Evolutionary conservation across 768 basidiomycete species (phyloP).

Genomic region (Tephrocybe sp.): DNA sequence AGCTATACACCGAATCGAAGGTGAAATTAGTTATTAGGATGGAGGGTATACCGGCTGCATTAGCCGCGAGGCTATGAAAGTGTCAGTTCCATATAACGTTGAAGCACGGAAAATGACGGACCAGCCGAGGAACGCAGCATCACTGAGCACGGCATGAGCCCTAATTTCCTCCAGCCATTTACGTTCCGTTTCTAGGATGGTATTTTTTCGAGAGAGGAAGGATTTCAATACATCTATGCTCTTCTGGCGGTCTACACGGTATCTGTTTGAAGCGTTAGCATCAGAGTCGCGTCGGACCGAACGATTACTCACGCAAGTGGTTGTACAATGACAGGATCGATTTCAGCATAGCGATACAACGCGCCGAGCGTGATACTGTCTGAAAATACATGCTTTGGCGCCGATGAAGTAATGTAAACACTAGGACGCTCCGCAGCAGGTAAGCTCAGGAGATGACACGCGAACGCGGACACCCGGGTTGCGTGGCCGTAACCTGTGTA

Average conservation of each 20-base stretch:
- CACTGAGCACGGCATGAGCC: conserved; percentile 67
- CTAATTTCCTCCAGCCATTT: conserved; percentile 53
- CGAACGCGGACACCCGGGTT: conserved; percentile 77
- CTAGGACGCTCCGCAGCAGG: conserved; percentile 36
- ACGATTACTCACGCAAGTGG: conserved; percentile 67
- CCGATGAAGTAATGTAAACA: conserved; percentile 72
- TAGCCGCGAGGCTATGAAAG: conserved; percentile 60
- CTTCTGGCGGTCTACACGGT: conserved; percentile 70
- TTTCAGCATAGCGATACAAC: conserved; percentile 65
- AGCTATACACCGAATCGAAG: conserved; percentile 83
- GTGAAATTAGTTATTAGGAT: conserved; percentile 81
- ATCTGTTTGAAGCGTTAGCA: conserved; percentile 38
- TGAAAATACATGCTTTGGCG: conserved; percentile 69
- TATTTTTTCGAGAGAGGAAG: conserved; percentile 59
- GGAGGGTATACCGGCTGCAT: conserved; percentile 62
- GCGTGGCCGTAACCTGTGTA: conserved; percentile 79
- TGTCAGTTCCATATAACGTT: background rate
- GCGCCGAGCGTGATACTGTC: conserved; percentile 66
- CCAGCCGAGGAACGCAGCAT: conserved; percentile 81
- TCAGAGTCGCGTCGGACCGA: background rate
- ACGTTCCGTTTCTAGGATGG: conserved; percentile 52
- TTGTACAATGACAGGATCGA: conserved; percentile 81
- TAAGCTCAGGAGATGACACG: conserved; percentile 55
- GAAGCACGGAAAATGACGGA: conserved; percentile 28
- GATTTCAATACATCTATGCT: conserved; percentile 61